These are phyloP conservation scores for Ceriops decandra DNA, from an alignment of 345 rosid genomes.

Conservation along the genomic window DNA sequence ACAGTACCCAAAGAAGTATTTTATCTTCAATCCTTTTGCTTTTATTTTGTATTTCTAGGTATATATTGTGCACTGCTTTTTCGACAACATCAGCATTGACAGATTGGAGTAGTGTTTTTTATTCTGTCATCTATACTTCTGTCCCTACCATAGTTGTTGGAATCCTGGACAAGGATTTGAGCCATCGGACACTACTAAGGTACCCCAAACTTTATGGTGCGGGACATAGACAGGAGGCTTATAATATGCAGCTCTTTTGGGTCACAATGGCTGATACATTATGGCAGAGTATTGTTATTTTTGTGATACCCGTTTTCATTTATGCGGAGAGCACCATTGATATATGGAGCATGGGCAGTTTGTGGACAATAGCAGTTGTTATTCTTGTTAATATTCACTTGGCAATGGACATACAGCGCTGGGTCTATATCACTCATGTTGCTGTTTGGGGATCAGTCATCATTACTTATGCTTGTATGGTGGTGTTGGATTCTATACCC, in stretches of 20 bases:
- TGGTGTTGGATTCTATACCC: slow-evolving; percentile 68
- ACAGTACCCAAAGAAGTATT: background rate
- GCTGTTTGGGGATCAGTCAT: slow-evolving; percentile 78
- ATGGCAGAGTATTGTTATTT: slow-evolving; percentile 79
- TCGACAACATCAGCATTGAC: slow-evolving; percentile 76
- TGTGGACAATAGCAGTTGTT: slow-evolving; percentile 79
- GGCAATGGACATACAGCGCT: slow-evolving; percentile 69
- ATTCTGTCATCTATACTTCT: slow-evolving; percentile 72
- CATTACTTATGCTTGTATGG: slow-evolving; percentile 55
- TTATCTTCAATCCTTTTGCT: slow-evolving; percentile 4
- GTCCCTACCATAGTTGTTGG: slow-evolving; percentile 71
- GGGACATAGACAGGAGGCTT: slow-evolving; percentile 72
- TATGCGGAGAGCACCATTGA: slow-evolving; percentile 62
- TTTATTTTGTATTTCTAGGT: slow-evolving; percentile 44
- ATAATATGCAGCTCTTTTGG: slow-evolving; percentile 70
- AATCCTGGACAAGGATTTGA: slow-evolving; percentile 70
- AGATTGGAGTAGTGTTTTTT: slow-evolving; percentile 81
- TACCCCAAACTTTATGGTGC: slow-evolving; percentile 67
- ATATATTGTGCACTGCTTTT: slow-evolving; percentile 64
- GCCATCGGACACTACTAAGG: slow-evolving; percentile 52
- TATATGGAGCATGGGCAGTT: slow-evolving; percentile 74
- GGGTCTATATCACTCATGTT: slow-evolving; percentile 56
- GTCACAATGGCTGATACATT: slow-evolving; percentile 64
- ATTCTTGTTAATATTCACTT: slow-evolving; percentile 66
- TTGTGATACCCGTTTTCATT: slow-evolving; percentile 43